Percentiles rank a stretch among this genome's conserved stretches.
These are phyloP conservation scores for Murraya paniculata DNA, from an alignment of 345 rosid genomes.

Conservation along the genomic window DNA sequence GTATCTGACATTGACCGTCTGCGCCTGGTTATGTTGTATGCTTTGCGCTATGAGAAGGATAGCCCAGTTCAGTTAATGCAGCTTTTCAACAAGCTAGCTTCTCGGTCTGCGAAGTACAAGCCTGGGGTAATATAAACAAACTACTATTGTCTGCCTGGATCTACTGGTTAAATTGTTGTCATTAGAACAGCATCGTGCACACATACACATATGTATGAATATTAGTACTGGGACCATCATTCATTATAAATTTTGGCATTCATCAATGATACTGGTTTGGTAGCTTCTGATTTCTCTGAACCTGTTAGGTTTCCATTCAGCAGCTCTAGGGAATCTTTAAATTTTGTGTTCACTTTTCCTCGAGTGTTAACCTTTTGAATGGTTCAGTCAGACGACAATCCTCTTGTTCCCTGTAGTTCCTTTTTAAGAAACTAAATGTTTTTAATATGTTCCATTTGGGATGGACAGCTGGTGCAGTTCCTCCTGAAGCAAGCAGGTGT, in stretches of 20 bases:
- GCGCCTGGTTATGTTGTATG: slow-evolving; percentile 88
- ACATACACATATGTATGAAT: neutral
- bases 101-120: slow-evolving; percentile 88
- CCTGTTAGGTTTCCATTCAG: neutral
- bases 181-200: neutral
- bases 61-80: slow-evolving; percentile 98
- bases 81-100: slow-evolving; percentile 86
- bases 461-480: slow-evolving; percentile 86
- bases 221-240: slow-evolving; percentile 7
- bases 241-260: neutral
- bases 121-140: slow-evolving; percentile 65
- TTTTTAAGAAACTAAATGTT: slow-evolving; percentile 1
- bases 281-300: neutral
- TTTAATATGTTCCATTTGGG: slow-evolving; percentile 29
- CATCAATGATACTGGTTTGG: neutral
- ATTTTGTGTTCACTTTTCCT: neutral
- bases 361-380: neutral
- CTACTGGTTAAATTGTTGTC: neutral
- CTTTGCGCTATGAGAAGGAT: slow-evolving; percentile 96
- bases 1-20: slow-evolving; percentile 82
- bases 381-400: neutral
- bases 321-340: neutral
- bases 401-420: neutral
- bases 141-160: slow-evolving; percentile 12
- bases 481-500: slow-evolving; percentile 96